These are phyloP conservation scores for Rhodotorula diobovata DNA, from an alignment of 768 basidiomycete genomes.

Conservation along the genomic window DNA sequence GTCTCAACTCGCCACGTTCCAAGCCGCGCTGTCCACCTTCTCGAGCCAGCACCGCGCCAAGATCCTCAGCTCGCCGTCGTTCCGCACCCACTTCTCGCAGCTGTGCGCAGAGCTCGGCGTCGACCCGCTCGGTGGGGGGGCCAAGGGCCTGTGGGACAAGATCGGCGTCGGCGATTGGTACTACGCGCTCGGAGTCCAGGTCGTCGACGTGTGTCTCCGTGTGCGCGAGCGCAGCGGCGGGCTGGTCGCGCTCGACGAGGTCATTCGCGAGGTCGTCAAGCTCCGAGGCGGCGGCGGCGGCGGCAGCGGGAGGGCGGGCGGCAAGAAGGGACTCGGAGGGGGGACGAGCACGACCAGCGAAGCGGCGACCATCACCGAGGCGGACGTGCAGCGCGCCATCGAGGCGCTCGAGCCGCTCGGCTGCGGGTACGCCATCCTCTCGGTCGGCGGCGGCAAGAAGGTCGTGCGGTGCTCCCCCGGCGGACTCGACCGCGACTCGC, in stretches of 20 bases:
- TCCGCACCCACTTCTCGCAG: constrained; percentile 86
- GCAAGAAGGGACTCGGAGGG: not conserved
- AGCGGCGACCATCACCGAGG: constrained; percentile 58
- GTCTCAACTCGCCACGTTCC: constrained; percentile 76
- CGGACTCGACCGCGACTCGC: constrained; percentile 84
- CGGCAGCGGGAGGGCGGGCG: not conserved
- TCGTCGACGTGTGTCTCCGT: constrained; percentile 50
- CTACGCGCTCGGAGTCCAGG: constrained; percentile 81
- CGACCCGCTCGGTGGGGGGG: constrained; percentile 63
- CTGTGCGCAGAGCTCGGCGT: constrained; percentile 95
- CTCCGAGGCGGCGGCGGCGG: constrained; percentile 57
- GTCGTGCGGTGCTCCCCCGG: constrained; percentile 86
- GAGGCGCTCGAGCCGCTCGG: constrained; percentile 80
- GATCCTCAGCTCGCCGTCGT: constrained; percentile 75
- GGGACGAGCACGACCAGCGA: constrained; percentile 38
- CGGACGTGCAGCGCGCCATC: constrained; percentile 58
- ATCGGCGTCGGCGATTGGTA: constrained; percentile 79
- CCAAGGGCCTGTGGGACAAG: constrained; percentile 79
- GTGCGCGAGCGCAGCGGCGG: constrained; percentile 68
- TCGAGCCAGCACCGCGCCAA: constrained; percentile 75
- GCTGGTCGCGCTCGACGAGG: constrained; percentile 79
- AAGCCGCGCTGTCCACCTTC: constrained; percentile 70
- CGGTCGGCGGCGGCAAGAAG: constrained; percentile 66
- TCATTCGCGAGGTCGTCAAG: constrained; percentile 70
- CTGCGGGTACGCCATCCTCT: constrained; percentile 82